These are phyloP conservation scores for Rhizopogon sp. DNA, from an alignment of 768 basidiomycete species.

Conservation along the genomic window DNA sequence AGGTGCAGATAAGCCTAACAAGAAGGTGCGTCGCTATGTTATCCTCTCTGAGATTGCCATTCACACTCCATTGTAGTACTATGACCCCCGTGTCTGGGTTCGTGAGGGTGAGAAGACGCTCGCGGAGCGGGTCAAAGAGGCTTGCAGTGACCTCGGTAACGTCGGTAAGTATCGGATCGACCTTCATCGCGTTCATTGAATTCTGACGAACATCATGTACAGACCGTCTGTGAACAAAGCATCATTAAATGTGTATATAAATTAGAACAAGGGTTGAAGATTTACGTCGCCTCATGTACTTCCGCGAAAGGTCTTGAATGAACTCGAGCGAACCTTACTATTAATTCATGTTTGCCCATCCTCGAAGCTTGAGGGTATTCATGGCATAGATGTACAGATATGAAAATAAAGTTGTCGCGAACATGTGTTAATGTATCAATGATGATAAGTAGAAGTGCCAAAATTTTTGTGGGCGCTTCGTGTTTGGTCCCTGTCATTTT, in stretches of 20 bases:
- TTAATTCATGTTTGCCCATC: background rate
- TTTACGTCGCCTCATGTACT: background rate
- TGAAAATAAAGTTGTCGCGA: too few species aligned
- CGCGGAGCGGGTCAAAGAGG: slow-evolving; percentile 80
- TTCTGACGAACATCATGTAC: background rate
- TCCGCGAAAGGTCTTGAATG: background rate
- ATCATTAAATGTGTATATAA: background rate
- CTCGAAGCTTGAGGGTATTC: too few species aligned
- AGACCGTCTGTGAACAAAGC: slow-evolving; percentile 19
- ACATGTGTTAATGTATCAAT: too few species aligned
- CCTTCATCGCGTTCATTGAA: background rate
- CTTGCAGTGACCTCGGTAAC: slow-evolving; percentile 87
- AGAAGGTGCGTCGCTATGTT: slow-evolving; percentile 60
- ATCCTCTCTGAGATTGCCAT: background rate
- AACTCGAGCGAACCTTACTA: background rate
- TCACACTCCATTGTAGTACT: slow-evolving; percentile 44
- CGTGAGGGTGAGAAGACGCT: slow-evolving; percentile 98
- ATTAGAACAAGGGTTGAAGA: background rate
- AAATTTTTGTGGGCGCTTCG: too few species aligned
- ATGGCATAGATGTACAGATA: too few species aligned
- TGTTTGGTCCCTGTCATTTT: too few species aligned
- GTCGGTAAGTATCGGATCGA: slow-evolving; percentile 32
- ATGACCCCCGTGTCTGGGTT: slow-evolving; percentile 98
- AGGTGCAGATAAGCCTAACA: slow-evolving; percentile 96
- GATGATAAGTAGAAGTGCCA: too few species aligned